phyloP scores from a whole-genome alignment of 345 rosid species.

The Gossypioides kirkii region DNA sequence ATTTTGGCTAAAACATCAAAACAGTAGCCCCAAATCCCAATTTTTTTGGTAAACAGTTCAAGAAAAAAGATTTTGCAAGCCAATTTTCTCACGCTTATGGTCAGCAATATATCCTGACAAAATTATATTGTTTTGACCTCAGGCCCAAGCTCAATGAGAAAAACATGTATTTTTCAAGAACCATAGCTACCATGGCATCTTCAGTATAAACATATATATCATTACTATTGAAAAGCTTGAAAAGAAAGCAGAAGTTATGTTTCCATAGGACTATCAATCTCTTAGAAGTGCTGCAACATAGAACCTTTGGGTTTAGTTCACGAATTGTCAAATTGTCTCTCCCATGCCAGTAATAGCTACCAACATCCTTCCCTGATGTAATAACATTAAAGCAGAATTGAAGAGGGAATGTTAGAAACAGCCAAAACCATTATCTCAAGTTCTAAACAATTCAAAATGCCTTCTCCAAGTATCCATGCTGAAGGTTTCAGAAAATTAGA shows the following conservation, averaged over 20 bases:
- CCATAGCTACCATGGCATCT: not conserved
- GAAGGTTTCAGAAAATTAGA: not conserved
- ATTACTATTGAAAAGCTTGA: not conserved
- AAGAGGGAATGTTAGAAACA: not conserved
- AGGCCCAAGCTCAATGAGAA: not conserved
- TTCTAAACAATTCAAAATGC: not conserved
- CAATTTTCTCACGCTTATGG: not conserved
- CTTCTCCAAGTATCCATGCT: not conserved
- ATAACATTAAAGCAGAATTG: slow-evolving; percentile 8
- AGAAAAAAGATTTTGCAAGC: not conserved
- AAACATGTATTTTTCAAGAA: not conserved
- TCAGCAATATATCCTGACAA: not conserved
- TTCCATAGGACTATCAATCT: slow-evolving; percentile 3
- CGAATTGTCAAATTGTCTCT: slow-evolving; percentile 55
- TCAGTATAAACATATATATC: not conserved
- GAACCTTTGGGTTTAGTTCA: slow-evolving; percentile 83
- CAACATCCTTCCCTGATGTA: slow-evolving; percentile 57
- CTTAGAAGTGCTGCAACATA: slow-evolving; percentile 9
- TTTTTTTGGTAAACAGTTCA: not conserved
- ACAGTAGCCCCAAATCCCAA: not conserved
- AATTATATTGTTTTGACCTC: not conserved
- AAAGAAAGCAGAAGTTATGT: not conserved
- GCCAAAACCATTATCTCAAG: not conserved
- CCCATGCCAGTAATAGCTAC: slow-evolving; percentile 91
- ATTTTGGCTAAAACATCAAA: not conserved